phyloP scores from a whole-genome alignment of 345 rosid species.

The Gossypium mustelinum region DNA sequence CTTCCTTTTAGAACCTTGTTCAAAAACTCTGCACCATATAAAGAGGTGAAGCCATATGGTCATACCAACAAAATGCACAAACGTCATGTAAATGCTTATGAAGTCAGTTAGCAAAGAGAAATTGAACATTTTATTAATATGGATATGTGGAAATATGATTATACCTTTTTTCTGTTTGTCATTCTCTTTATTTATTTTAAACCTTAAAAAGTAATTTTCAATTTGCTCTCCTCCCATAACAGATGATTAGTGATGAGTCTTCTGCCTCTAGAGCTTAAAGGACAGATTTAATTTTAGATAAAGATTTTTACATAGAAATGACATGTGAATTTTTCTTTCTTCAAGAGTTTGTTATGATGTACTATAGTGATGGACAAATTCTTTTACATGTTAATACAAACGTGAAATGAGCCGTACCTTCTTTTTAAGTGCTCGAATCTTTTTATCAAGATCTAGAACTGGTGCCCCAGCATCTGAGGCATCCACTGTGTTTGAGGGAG shows the following conservation, averaged over 20 bases:
- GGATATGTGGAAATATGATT: not conserved
- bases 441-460: slow-evolving; percentile 66
- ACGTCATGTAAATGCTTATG: not conserved
- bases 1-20: not conserved
- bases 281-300: not conserved
- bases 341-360: not conserved
- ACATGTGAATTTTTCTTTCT: not conserved
- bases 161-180: not conserved
- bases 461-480: slow-evolving; percentile 33
- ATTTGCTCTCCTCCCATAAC: not conserved
- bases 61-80: not conserved
- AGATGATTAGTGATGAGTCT: not conserved
- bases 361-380: not conserved
- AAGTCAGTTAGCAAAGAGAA: not conserved
- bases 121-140: not conserved
- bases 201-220: not conserved
- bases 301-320: not conserved
- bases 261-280: not conserved
- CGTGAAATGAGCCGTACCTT: slow-evolving; percentile 48
- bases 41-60: not conserved
- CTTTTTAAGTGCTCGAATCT: slow-evolving; percentile 80
- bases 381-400: not conserved
- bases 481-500: slow-evolving; percentile 38
- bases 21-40: not conserved
- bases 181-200: slow-evolving; percentile 8